phyloP scores from a whole-genome alignment of 139 green algal genomes.

The Zygnema cylindricum region DNA sequence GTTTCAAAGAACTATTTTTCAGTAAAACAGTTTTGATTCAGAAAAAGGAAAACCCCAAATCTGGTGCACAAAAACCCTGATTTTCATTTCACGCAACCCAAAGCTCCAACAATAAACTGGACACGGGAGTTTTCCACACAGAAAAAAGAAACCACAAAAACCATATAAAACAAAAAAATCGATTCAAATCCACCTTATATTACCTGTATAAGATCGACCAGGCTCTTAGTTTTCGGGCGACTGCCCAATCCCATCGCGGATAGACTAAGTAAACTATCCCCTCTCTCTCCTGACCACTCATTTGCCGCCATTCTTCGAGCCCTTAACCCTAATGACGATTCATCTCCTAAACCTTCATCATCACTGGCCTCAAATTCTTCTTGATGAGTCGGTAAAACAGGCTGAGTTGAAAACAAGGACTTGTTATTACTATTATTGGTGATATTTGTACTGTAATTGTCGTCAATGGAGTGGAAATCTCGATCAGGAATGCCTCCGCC shows the following conservation, averaged over 20 bases:
- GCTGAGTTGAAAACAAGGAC: constrained; percentile 49
- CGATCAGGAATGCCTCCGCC: not conserved
- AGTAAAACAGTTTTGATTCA: too few species aligned
- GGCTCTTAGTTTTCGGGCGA: constrained; percentile 50
- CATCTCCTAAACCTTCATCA: constrained; percentile 19
- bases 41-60: too few species aligned
- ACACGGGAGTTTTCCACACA: too few species aligned
- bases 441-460: not conserved
- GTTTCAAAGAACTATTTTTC: too few species aligned
- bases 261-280: constrained; percentile 7
- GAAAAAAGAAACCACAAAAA: too few species aligned
- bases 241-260: not conserved
- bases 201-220: constrained; percentile 65
- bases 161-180: constrained; percentile 22
- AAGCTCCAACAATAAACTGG: too few species aligned
- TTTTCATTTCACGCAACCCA: too few species aligned
- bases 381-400: constrained; percentile 48
- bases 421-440: not conserved
- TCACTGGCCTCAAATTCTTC: constrained; percentile 50
- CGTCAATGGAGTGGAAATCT: not conserved
- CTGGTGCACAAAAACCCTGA: too few species aligned
- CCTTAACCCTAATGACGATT: constrained; percentile 19
- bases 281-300: constrained; percentile 1
- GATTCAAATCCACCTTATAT: not conserved
- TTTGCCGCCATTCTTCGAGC: not conserved